Evolutionary conservation across 257 asterid species (phyloP).

Genomic region (Echites panduratus): DNA sequence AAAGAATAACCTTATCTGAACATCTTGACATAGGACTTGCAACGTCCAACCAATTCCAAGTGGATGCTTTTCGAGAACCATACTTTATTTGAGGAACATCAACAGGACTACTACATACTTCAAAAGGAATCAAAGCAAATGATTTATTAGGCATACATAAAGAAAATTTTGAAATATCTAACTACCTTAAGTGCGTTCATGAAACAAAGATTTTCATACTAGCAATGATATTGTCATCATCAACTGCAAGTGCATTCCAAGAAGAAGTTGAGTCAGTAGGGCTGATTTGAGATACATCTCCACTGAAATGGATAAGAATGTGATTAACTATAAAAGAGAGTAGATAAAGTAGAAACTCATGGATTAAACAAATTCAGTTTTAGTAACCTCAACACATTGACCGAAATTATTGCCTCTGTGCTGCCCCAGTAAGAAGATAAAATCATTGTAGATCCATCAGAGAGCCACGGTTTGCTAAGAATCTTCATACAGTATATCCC

Average conservation of each 20-base stretch:
- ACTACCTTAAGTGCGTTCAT: not conserved
- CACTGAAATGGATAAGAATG: constrained; percentile 39
- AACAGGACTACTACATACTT: constrained; percentile 77
- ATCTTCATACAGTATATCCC: constrained; percentile 59
- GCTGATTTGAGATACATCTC: constrained; percentile 63
- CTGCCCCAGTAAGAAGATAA: constrained; percentile 84
- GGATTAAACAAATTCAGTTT: constrained; percentile 9
- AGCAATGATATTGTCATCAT: constrained; percentile 62
- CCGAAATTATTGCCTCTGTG: constrained; percentile 52
- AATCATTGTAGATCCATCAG: constrained; percentile 74
- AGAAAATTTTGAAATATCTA: constrained; percentile 11
- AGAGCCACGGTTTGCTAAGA: constrained; percentile 73
- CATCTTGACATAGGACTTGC: constrained; percentile 51
- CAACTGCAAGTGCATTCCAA: constrained; percentile 72
- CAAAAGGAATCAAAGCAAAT: constrained; percentile 14
- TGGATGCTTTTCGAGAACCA: constrained; percentile 40
- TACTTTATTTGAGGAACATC: constrained; percentile 74
- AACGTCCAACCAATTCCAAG: constrained; percentile 78
- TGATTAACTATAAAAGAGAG: not conserved
- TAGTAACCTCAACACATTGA: constrained; percentile 62
- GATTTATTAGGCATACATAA: constrained; percentile 1
- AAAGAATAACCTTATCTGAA: constrained; percentile 48
- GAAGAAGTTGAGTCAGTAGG: constrained; percentile 54
- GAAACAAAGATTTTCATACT: constrained; percentile 33
- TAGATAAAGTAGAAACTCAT: not conserved